A percentile compares a stretch with the other conserved stretches of the same genome.
These are phyloP conservation scores for Cynanchum wilfordii DNA, from an alignment of 257 asterid species.

Conservation along the genomic window DNA sequence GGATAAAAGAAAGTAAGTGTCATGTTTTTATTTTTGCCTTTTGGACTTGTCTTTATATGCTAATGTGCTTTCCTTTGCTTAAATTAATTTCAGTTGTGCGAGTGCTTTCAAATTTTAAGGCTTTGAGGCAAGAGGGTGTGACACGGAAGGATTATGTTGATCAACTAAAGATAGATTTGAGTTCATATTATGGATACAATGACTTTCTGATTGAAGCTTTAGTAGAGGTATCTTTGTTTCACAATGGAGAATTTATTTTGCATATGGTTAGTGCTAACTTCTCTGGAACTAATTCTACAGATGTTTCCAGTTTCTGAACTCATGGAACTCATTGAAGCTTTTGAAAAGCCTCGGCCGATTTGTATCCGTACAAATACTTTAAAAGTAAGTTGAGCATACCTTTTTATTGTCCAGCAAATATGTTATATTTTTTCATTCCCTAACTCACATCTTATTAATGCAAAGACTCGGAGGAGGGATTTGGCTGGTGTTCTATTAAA, in stretches of 20 bases:
- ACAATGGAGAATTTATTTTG: not conserved
- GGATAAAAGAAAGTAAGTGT: constrained; percentile 82
- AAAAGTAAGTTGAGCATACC: constrained; percentile 41
- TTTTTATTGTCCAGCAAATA: not conserved
- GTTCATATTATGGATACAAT: constrained; percentile 83
- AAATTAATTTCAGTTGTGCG: constrained; percentile 60
- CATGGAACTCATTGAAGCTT: constrained; percentile 90
- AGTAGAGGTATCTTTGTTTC: constrained; percentile 57
- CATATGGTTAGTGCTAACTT: constrained; percentile 8
- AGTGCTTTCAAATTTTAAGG: constrained; percentile 67
- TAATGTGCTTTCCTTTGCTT: constrained; percentile 16
- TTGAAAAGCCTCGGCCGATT: constrained; percentile 91
- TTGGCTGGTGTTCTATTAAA: constrained; percentile 88
- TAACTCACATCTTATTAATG: constrained; percentile 20
- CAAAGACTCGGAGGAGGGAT: constrained; percentile 88
- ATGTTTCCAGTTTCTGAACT: constrained; percentile 85
- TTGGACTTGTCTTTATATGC: not conserved
- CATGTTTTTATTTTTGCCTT: not conserved
- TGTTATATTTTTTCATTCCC: constrained; percentile 1
- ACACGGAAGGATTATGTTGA: constrained; percentile 70
- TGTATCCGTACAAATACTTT: constrained; percentile 83
- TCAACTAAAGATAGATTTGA: constrained; percentile 64
- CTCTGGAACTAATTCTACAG: constrained; percentile 32
- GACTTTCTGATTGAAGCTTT: constrained; percentile 70
- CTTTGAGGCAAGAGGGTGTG: constrained; percentile 71